Percentiles rank a stretch among this genome's conserved stretches.
These are phyloP conservation scores for Xylaria venustula DNA, from an alignment of 495 filamentous ascomycete genomes.

Conservation along the genomic window DNA sequence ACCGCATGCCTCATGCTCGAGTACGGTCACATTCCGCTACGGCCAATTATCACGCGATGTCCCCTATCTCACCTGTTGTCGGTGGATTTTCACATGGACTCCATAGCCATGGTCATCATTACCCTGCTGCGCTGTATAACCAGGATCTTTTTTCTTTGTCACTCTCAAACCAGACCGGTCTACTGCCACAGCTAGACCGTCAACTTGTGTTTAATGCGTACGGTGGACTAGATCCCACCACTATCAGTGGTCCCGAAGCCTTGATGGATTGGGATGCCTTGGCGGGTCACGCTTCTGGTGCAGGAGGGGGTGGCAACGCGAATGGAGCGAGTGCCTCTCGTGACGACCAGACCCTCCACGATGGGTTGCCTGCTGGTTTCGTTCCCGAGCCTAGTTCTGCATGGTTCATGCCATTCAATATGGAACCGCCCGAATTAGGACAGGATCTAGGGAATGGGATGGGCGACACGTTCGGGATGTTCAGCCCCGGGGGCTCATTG, in stretches of 20 bases:
- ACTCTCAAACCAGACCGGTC: constrained; percentile 38
- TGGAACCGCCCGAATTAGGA: constrained; percentile 67
- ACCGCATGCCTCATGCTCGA: constrained; percentile 38
- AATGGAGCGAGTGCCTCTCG: constrained; percentile 52
- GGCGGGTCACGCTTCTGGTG: constrained; percentile 19
- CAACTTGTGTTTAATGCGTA: constrained; percentile 80
- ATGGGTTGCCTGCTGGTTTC: constrained; percentile 26
- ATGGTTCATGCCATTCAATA: constrained; percentile 96
- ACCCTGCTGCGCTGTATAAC: constrained; percentile 43
- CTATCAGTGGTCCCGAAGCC: constrained; percentile 30
- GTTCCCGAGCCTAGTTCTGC: constrained; percentile 60
- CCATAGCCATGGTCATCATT: constrained; percentile 35
- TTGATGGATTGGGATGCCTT: constrained; percentile 33
- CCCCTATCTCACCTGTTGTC: constrained; percentile 46
- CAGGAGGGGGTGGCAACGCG: constrained; percentile 65
- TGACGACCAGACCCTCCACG: constrained; percentile 18
- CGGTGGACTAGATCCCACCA: constrained; percentile 55
- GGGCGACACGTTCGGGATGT: constrained; percentile 42
- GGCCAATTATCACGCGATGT: constrained; percentile 43
- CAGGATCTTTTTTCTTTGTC: constrained; percentile 43
- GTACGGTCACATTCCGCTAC: constrained; percentile 31
- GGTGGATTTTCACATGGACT: constrained; percentile 27
- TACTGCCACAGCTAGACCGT: constrained; percentile 66
- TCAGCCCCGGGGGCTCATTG: constrained; percentile 30
- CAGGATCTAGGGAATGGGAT: constrained; percentile 45